These are phyloP conservation scores for Phytophthora cactorum DNA, from an alignment of 352 stramenopile species.

Conservation along the genomic window DNA sequence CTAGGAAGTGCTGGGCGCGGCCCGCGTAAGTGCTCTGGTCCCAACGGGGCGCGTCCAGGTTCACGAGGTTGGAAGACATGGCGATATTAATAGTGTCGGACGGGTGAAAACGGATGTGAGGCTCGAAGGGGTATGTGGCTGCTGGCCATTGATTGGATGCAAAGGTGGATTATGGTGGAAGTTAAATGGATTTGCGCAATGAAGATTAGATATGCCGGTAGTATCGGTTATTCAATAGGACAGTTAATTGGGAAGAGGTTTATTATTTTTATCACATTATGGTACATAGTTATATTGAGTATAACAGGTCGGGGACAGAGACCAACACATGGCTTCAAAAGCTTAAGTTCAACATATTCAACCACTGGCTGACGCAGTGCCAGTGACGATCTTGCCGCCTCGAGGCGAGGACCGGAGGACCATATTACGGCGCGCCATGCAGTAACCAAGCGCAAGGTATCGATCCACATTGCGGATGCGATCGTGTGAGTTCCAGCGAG, in stretches of 20 bases:
- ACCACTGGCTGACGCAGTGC: background rate
- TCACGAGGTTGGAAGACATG: constrained; percentile 35
- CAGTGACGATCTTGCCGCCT: constrained; percentile 14
- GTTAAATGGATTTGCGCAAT: constrained; percentile 29
- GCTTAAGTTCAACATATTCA: constrained; percentile 16
- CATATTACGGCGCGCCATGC: background rate
- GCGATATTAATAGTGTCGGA: background rate
- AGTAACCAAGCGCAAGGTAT: background rate
- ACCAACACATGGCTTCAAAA: constrained; percentile 19
- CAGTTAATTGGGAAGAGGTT: too few relatives aligned
- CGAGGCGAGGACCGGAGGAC: background rate
- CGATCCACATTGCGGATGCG: too few relatives aligned
- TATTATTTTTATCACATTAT: too few relatives aligned
- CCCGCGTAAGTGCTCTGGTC: constrained; percentile 85
- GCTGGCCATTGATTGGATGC: constrained; percentile 30
- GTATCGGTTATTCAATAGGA: too few relatives aligned
- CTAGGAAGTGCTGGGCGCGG: constrained; percentile 85
- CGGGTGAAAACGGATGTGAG: constrained; percentile 15
- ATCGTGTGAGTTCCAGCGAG: too few relatives aligned
- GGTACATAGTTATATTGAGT: background rate
- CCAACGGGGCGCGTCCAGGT: constrained; percentile 79
- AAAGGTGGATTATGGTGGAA: background rate
- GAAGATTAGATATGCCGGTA: too few relatives aligned
- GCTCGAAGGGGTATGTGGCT: background rate
- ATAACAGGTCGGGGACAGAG: background rate